These are phyloP conservation scores for Pholiota microspora DNA, from an alignment of 768 basidiomycete species.

Conservation along the genomic window DNA sequence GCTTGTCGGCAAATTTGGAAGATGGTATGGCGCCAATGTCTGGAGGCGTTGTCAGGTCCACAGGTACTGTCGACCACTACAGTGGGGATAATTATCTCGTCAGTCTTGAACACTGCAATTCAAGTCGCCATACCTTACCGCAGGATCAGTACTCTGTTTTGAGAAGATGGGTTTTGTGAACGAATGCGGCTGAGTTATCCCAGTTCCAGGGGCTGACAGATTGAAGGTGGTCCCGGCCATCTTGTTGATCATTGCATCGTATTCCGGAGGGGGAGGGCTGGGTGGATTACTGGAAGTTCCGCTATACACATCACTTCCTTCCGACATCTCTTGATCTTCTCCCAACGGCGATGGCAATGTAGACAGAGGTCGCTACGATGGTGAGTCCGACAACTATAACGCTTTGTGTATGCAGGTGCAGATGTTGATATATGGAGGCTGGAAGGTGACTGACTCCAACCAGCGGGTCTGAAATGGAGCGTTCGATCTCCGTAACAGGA, in stretches of 20 bases:
- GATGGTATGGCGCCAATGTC: not conserved
- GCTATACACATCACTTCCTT: not conserved
- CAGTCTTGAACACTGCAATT: not conserved
- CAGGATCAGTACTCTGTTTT: not conserved
- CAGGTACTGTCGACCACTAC: not conserved
- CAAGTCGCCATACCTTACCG: not conserved
- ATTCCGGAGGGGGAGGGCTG: slow-evolving; percentile 2
- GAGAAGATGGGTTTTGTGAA: not conserved
- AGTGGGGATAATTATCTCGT: not conserved
- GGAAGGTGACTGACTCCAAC: not conserved
- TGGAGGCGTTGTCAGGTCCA: not conserved
- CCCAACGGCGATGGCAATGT: not conserved
- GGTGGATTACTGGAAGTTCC: not conserved
- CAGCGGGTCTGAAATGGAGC: not conserved
- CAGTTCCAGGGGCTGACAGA: slow-evolving; percentile 2
- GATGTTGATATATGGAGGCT: not conserved
- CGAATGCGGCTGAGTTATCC: slow-evolving; percentile 1
- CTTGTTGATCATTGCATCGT: slow-evolving; percentile 4
- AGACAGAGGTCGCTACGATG: no score
- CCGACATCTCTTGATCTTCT: not conserved
- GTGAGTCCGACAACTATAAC: not conserved
- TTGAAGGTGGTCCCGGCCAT: not conserved
- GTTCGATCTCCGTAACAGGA: no score
- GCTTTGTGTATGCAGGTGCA: not conserved
- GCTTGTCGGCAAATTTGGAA: slow-evolving; percentile 19